Percentiles rank a stretch among this genome's conserved stretches.
These are phyloP conservation scores for Ogataea methylovora DNA, from an alignment of 805 yeast species.

Conservation along the genomic window DNA sequence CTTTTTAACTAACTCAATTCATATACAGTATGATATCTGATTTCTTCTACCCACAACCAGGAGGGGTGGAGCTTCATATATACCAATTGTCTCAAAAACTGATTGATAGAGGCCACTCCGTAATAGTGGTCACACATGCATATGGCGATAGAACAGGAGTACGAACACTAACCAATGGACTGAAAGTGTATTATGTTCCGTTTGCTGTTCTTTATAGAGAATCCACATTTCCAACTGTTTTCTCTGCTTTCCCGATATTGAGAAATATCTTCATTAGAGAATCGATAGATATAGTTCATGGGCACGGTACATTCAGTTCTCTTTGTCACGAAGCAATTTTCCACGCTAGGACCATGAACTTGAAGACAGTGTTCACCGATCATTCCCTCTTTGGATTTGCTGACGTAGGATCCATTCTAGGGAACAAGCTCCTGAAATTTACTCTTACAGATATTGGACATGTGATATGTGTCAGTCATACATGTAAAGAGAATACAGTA, in stretches of 20 bases:
- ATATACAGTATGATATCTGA: constrained; percentile 93
- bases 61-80: constrained; percentile 95
- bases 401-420: constrained; percentile 72
- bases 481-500: constrained; percentile 94
- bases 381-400: constrained; percentile 95
- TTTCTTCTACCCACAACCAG: constrained; percentile 97
- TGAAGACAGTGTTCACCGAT: constrained; percentile 88
- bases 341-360: constrained; percentile 92
- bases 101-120: constrained; percentile 76
- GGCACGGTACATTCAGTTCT: constrained; percentile 86
- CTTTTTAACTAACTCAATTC: no score
- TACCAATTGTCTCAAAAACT: constrained; percentile 84
- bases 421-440: constrained; percentile 80
- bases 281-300: constrained; percentile 81
- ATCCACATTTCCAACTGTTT: constrained; percentile 83
- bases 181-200: constrained; percentile 90
- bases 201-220: constrained; percentile 73
- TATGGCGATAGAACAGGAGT: constrained; percentile 80
- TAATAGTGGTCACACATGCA: constrained; percentile 81
- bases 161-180: constrained; percentile 77
- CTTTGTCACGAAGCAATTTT: constrained; percentile 84
- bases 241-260: constrained; percentile 77
- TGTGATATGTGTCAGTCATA: constrained; percentile 93
- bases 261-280: constrained; percentile 85
- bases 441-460: constrained; percentile 83